Evolutionary conservation across 2,329 filamentous ascomycete species (phyloP), one percentile per base, ranked within the genome.

Genomic region (Nothophaeocryptopus gaeumannii): DNA sequence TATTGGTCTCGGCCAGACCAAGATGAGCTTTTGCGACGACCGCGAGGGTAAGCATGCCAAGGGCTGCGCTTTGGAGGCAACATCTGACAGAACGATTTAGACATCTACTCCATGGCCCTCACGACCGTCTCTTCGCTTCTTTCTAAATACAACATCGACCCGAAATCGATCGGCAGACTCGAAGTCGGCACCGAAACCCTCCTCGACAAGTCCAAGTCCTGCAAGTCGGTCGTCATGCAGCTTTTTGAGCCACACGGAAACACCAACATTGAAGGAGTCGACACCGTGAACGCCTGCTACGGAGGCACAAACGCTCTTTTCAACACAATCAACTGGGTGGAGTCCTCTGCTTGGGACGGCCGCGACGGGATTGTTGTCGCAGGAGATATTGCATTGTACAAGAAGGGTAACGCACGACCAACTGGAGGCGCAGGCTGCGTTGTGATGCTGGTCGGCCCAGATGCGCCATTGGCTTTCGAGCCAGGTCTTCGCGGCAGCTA

Each of bases 1-100:
- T 45, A 78, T 78, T 68, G 75, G 75, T 53, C 74, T 78, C 53
- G 75, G 75, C 61, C 75, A 78, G 70, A 78, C 75, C 58, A 76
- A 74, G 65, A 78, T 78, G 75, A 75, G 73, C 69, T 78, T 78
- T 68, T 78, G 75, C 66, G 75, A 78, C 66, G 75, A 78, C 65
- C 70, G 75, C 53, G 75, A 78, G 70, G 74, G 74, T 75, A 58
- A 59, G 55, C 16, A 33, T 12, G 9, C 20, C 32, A n/a, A 31
- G 14, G 39, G 20, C 7, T 5, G 14, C 26, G 26, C 35, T 32
- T 32, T 9, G 30, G 20, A 38, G 12, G 5, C 12, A 13, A 34
- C 16, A 5, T 46, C 45, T 47, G 41, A 51, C 42, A 5, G 26
- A 8, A 20, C 35, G 13, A 35, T 34, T 5, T 61, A 77, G 76